These are phyloP conservation scores for Blastobotrys muscicola DNA, from an alignment of 805 yeast genomes.

Conservation along the genomic window DNA sequence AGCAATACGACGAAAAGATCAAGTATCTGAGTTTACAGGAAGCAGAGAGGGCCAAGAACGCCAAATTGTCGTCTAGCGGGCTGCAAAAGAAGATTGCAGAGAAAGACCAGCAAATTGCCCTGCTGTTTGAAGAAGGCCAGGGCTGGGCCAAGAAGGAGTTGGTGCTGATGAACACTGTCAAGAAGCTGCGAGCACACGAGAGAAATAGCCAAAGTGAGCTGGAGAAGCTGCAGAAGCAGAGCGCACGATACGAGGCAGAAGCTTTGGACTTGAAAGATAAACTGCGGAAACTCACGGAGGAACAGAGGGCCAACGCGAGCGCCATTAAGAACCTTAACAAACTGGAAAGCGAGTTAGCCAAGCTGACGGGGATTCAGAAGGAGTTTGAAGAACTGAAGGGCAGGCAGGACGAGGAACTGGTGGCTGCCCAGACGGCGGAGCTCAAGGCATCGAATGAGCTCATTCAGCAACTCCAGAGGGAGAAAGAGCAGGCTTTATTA, in stretches of 20 bases:
- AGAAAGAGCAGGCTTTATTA: slow-evolving; percentile 25
- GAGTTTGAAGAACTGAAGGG: slow-evolving; percentile 22
- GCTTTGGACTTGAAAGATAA: slow-evolving; percentile 30
- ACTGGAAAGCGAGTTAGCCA: slow-evolving; percentile 7
- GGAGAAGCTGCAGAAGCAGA: slow-evolving; percentile 23
- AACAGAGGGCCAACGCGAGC: slow-evolving; percentile 5
- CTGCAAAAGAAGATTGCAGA: slow-evolving; percentile 30
- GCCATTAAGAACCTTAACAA: slow-evolving; percentile 1
- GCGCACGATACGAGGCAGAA: slow-evolving; percentile 30
- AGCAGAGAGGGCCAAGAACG: slow-evolving; percentile 14
- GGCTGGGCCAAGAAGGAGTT: slow-evolving; percentile 63
- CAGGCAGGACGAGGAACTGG: slow-evolving; percentile 20
- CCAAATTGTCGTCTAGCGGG: slow-evolving; percentile 10
- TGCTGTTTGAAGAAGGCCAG: slow-evolving; percentile 68
- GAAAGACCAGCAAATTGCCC: slow-evolving; percentile 54
- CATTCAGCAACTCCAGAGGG: slow-evolving; percentile 20
- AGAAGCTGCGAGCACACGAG: slow-evolving; percentile 45
- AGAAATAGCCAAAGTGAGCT: slow-evolving; percentile 29
- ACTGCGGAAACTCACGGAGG: slow-evolving; percentile 17
- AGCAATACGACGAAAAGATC: slow-evolving; percentile 19
- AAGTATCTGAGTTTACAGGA: slow-evolving; percentile 24
- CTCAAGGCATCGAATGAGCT: slow-evolving; percentile 21
- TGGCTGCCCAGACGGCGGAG: slow-evolving; percentile 22
- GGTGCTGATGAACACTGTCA: slow-evolving; percentile 54
- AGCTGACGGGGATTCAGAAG: slow-evolving; percentile 13